These are phyloP conservation scores for Ceratocystis colombiana DNA, from an alignment of 2,329 filamentous ascomycete species.

Conservation along the genomic window DNA sequence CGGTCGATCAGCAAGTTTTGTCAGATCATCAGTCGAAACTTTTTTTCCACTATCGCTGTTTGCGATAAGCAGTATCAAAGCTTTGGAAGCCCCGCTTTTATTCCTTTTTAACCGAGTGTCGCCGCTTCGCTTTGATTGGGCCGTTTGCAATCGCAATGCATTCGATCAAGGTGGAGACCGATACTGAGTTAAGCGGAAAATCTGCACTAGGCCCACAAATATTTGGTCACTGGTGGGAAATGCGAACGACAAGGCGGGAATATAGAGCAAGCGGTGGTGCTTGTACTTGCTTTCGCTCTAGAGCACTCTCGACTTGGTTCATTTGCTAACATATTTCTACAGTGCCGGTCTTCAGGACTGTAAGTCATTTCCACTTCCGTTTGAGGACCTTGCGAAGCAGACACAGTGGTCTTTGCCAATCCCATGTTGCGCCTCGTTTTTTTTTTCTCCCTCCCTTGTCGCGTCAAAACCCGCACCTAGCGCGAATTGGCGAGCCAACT, in stretches of 20 bases:
- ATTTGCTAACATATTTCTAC: slow-evolving; percentile 20
- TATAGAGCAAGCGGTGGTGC: background rate
- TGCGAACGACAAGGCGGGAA: background rate
- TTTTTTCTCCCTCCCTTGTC: background rate
- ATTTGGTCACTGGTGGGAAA: background rate
- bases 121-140: slow-evolving; percentile 16
- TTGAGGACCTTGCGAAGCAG: too few relatives aligned
- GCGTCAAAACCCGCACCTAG: background rate
- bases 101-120: slow-evolving; percentile 17
- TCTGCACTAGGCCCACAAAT: slow-evolving; percentile 1
- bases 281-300: background rate
- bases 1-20: slow-evolving; percentile 7
- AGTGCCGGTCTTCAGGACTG: slow-evolving; percentile 26
- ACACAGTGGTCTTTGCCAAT: background rate
- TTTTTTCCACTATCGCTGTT: slow-evolving; percentile 1
- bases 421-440: background rate
- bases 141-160: background rate
- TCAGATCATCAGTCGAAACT: background rate
- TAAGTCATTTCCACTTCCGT: slow-evolving; percentile 8
- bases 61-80: background rate
- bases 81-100: background rate
- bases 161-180: background rate
- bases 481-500: slow-evolving; percentile 9
- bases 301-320: background rate
- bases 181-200: background rate